phyloP scores from a whole-genome alignment of 805 yeast genomes.

The Metschnikowia bowlesiae region DNA sequence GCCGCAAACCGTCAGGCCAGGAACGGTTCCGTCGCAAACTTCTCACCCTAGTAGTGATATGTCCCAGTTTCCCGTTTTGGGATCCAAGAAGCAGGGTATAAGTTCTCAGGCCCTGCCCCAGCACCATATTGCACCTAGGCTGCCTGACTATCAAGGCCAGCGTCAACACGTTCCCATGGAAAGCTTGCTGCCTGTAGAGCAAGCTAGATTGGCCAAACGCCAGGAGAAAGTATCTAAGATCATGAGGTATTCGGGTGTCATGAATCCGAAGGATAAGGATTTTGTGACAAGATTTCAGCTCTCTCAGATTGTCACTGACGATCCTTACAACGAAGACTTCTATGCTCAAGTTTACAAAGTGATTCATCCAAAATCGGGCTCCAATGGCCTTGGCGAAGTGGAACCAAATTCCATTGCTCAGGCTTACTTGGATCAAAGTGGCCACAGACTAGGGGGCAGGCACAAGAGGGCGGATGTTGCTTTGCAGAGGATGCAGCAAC shows the following conservation, averaged over 20 bases:
- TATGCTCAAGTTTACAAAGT: slow-evolving; percentile 87
- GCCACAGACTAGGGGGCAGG: slow-evolving; percentile 85
- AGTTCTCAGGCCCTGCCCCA: slow-evolving; percentile 8
- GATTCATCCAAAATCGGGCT: slow-evolving; percentile 36
- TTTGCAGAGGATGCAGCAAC: slow-evolving; percentile 95
- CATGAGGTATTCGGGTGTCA: slow-evolving; percentile 81
- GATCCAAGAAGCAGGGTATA: slow-evolving; percentile 33
- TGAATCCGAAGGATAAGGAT: slow-evolving; percentile 97
- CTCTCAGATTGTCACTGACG: slow-evolving; percentile 93
- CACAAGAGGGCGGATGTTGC: slow-evolving; percentile 84
- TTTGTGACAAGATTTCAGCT: slow-evolving; percentile 91
- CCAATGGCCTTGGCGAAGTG: slow-evolving; percentile 9
- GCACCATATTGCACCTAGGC: neutral
- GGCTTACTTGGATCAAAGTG: slow-evolving; percentile 86
- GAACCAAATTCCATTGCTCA: slow-evolving; percentile 82
- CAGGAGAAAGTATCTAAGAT: slow-evolving; percentile 73
- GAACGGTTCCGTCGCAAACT: neutral
- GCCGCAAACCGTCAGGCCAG: slow-evolving; percentile 11
- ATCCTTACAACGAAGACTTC: slow-evolving; percentile 95
- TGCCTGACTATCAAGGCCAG: slow-evolving; percentile 18
- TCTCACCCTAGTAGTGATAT: slow-evolving; percentile 22
- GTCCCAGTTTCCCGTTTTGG: slow-evolving; percentile 54
- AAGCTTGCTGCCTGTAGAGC: slow-evolving; percentile 66
- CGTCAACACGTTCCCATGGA: slow-evolving; percentile 19
- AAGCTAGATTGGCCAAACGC: slow-evolving; percentile 59